phyloP scores from a whole-genome alignment of 23 red algal genomes.

The Gracilaria caudata region DNA sequence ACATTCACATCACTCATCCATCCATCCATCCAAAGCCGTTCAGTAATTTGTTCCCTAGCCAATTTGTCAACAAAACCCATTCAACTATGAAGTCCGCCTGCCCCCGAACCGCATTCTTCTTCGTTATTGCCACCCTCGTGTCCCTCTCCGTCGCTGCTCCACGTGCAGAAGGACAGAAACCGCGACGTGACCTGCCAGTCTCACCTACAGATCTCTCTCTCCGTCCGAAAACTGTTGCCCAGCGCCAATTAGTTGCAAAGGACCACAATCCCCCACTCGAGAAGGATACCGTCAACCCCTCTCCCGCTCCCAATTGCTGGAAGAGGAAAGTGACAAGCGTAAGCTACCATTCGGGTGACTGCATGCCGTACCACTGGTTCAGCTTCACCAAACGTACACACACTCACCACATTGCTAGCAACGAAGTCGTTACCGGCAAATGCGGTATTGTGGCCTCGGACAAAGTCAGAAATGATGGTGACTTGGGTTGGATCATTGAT shows the following conservation, averaged over 20 bases:
- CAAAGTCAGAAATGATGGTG: neutral
- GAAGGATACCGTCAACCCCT: neutral
- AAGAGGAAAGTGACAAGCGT: neutral
- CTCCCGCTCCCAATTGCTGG: neutral
- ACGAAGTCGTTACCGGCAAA: neutral
- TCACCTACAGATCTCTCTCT: neutral
- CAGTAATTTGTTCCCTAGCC: too few relatives aligned
- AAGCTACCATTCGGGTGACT: neutral
- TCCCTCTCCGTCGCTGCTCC: neutral
- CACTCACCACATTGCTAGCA: neutral
- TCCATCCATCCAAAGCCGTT: too few relatives aligned
- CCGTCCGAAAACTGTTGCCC: neutral
- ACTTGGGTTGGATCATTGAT: constrained; percentile 6
- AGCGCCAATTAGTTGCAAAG: neutral
- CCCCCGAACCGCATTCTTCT: neutral
- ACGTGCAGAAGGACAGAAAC: neutral
- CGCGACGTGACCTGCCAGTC: neutral
- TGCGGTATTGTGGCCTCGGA: neutral
- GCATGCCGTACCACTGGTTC: neutral
- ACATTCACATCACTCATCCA: too few relatives aligned
- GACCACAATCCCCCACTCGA: neutral
- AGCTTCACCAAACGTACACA: neutral
- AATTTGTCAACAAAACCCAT: too few relatives aligned
- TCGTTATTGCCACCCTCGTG: neutral
- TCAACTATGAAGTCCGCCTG: neutral